Conservation (phyloP, 2,329 filamentous ascomycete species). For the Aspergillus candidus region DNA sequence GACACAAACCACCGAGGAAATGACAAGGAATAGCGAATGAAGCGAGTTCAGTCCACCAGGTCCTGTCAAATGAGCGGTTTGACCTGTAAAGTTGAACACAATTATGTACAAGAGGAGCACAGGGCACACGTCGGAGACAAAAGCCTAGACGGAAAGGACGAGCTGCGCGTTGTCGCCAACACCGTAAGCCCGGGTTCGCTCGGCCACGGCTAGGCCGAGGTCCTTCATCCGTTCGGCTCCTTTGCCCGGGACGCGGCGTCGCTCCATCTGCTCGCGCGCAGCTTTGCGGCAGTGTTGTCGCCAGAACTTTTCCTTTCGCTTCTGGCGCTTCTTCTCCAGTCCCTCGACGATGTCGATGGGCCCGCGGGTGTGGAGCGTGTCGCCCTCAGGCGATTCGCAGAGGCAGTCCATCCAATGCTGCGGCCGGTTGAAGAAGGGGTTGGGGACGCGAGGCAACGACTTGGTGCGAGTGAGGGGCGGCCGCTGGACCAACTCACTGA, state of each 20-base stretch:
- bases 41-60: conserved; percentile 13
- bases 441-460: conserved; percentile 74
- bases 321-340: conserved; percentile 86
- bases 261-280: conserved; percentile 60
- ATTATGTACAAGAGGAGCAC: conserved; percentile 25
- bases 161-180: conserved; percentile 50
- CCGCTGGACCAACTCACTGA: conserved; percentile 52
- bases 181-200: conserved; percentile 66
- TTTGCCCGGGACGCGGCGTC: conserved; percentile 66
- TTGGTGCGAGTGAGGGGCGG: conserved; percentile 71
- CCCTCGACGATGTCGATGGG: conserved; percentile 97
- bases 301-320: conserved; percentile 86
- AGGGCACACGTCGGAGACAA: conserved; percentile 11
- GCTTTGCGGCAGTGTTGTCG: conserved; percentile 83
- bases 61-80: conserved; percentile 11
- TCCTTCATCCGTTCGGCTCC: conserved; percentile 92
- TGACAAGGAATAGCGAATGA: conserved; percentile 19
- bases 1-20: conserved; percentile 18
- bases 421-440: conserved; percentile 54
- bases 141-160: conserved; percentile 62
- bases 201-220: conserved; percentile 81
- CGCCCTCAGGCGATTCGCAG: conserved; percentile 32
- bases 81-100: conserved; percentile 11
- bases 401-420: conserved; percentile 28
- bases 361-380: conserved; percentile 69